Base-by-base conservation (phyloP, 2,329 filamentous ascomycete genomes). In the Fusarium newnesense region DNA sequence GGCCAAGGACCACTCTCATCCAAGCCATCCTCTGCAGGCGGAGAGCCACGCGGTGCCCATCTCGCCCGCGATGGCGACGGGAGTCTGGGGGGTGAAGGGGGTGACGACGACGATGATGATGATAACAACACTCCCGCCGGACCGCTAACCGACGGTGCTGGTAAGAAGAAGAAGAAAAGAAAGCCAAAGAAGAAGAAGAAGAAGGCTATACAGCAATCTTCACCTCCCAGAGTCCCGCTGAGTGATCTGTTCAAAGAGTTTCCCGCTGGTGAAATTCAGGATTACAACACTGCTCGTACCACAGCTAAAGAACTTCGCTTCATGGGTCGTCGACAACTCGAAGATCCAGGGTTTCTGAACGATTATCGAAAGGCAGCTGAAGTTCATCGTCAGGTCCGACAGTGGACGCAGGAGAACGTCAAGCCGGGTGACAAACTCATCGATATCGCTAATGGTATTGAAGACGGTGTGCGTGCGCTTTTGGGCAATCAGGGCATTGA, bases 331-430 rank as follows among this genome's bases (percentile, higher is more conserved):
- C 52, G 66, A 26, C 75, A 80, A 5, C 60, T 79, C 4, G 78
- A 81, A 19, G 79, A 82, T 34, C 67, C 60, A 12, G 30, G 60
- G 88, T 94, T 94, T 83, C 84, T 96, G 52, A 88, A 88, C 54
- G 92, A 96, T 75, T 96, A 95, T 79, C 91, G 94, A 60, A 89
- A 94, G 71, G 93, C 89, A 49, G 93, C 94, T 11, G 94, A 96
- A 80, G 89, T 93, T 9, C 94, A 96, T 79, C 90, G 94, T 59
- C 92, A 96, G 78, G 93, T 95, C 47, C 90, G 94, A 46, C 90
- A 93, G 79, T 95, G 93, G 89, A 93, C 92, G 1, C 92, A 93
- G 80, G 90, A 91, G 71, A 91, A 88, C 77, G 93, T 95, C 79
- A 93, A 94, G 83, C 94, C 94, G 0, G 94, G 94, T 30, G 90